phyloP scores from a whole-genome alignment of 345 rosid species.

The Salix dunnii region DNA sequence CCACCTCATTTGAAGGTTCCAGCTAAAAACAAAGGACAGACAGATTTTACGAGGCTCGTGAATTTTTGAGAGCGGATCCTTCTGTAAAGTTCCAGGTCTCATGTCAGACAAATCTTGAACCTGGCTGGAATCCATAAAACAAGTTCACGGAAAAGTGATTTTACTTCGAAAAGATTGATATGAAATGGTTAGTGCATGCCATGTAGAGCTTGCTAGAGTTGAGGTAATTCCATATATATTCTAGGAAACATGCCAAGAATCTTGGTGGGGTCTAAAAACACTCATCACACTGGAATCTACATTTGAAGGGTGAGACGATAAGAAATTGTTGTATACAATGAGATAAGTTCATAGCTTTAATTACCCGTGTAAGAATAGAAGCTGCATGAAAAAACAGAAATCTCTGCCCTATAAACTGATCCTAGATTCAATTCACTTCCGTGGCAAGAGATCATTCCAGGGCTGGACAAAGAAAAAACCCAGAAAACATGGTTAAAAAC shows the following conservation, averaged over 20 bases:
- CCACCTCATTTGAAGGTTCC: too few species aligned
- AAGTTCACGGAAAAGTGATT: neutral
- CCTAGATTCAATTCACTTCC: neutral
- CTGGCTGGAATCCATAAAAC: neutral
- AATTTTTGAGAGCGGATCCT: too few species aligned
- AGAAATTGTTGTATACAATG: neutral
- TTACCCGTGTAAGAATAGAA: too few species aligned
- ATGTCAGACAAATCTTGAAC: neutral
- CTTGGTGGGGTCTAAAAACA: neutral
- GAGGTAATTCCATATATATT: neutral
- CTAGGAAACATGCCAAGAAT: neutral
- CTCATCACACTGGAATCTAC: neutral
- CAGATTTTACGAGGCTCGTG: too few species aligned
- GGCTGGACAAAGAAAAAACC: conserved; percentile 43
- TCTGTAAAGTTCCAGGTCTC: too few species aligned
- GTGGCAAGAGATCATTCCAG: conserved; percentile 48
- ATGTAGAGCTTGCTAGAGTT: neutral
- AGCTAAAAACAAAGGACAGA: too few species aligned
- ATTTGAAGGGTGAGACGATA: neutral
- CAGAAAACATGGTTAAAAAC: conserved; percentile 41
- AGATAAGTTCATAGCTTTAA: too few species aligned
- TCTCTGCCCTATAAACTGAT: neutral
- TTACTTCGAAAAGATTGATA: too few species aligned
- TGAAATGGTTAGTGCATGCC: neutral
- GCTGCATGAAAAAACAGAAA: too few species aligned